Base-by-base conservation (phyloP, 805 yeast species). In the Cyberlindnera japonica region DNA sequence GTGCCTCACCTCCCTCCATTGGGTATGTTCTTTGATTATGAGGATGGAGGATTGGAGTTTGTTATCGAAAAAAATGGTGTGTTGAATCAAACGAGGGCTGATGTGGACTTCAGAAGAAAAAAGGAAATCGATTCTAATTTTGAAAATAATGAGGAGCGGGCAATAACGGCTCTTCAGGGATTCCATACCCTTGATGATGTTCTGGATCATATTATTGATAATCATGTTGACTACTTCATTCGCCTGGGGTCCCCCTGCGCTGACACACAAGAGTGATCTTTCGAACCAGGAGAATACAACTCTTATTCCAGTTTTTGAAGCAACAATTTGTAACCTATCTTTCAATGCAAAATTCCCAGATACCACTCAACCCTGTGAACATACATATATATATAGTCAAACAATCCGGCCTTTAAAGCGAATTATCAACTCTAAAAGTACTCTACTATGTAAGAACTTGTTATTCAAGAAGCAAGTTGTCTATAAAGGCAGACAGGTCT, bases 1-100 rank as follows among this genome's bases (percentile, higher is more conserved):
- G 77, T 83, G 16, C 83, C 87, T 0, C 52, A 61, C 41, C 59
- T 81, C 19, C 90, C 89, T 5, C 79, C 83, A n/a, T n/a, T n/a
- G 6, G 62, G 69, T 13, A 13, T 25, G 28, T 6, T 13, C 2
- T 64, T 13, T 19, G 26, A 20, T 44, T 51, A 50, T 54, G 63
- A 41, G 55, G 69, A 49, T 51, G 56, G 47, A 52, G 69, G 57
- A 52, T 62, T 47, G 51, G 39, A 44, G 55, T 64, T 53, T 55
- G 63, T 40, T 56, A 43, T 51, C 56, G 66, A 48, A 9, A 20
- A 30, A 3, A 26, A 20, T 18, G 23, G 16, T 16, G 14, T 37
- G 15, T 12, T 20, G 9, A 27, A 27, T 15, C 41, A 32, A 22
- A 31, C 31, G 6, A 30, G 11, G 10, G 31, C 19, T 12, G 23